Evolutionary conservation across 306 rosid species (phyloP).

Genomic region (Quercus mongolica): DNA sequence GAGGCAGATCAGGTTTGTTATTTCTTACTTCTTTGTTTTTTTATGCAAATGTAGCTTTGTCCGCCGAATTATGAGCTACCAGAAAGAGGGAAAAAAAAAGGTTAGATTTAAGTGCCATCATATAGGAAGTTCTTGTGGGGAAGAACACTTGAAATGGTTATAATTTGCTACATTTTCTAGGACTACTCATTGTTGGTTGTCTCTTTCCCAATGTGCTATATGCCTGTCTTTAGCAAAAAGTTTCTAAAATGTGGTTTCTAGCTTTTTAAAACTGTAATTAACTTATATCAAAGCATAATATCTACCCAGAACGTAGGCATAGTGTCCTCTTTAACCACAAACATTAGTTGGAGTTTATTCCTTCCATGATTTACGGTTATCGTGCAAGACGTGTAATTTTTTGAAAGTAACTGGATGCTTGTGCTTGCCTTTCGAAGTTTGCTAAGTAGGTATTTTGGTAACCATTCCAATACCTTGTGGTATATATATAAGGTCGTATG

Average conservation of each 20-base stretch:
- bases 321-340: no score
- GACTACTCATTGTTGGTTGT: background rate
- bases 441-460: background rate
- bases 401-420: background rate
- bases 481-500: background rate
- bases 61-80: background rate
- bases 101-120: background rate
- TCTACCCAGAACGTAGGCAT: no score
- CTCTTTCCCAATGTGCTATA: background rate
- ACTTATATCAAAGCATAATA: no score
- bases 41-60: background rate
- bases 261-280: background rate
- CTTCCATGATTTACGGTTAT: background rate
- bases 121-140: background rate
- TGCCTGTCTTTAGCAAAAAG: background rate
- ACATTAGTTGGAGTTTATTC: background rate
- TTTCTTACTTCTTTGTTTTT: slow-evolving; percentile 7
- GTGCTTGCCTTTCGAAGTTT: background rate
- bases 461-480: background rate
- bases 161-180: background rate
- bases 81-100: background rate
- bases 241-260: background rate
- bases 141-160: background rate
- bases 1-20: slow-evolving; percentile 76
- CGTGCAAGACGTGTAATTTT: background rate